Conservation (phyloP, 164 flowering plant genomes). For the Sextonia rubra region DNA sequence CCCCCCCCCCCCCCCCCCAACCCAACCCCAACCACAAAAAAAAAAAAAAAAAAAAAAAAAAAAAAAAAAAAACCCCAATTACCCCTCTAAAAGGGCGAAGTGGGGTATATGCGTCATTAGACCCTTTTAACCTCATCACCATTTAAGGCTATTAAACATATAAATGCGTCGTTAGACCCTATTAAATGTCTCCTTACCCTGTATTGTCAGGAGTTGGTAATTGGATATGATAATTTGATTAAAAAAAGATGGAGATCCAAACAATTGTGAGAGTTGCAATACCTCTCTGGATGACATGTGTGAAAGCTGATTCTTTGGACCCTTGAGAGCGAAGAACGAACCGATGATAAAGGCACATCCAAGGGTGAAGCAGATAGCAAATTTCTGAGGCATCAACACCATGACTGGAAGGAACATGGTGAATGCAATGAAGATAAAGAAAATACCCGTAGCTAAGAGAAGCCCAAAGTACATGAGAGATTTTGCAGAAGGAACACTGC, state of each 20-base stretch:
- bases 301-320: constrained; percentile 80
- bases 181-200: too few species aligned
- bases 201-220: too few species aligned
- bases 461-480: constrained; percentile 89
- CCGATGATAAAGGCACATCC: constrained; percentile 84
- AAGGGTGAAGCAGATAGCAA: constrained; percentile 88
- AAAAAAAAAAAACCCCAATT: too few species aligned
- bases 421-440: constrained; percentile 89
- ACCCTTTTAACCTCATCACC: too few species aligned
- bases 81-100: too few species aligned
- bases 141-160: too few species aligned
- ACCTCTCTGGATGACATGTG: constrained; percentile 97
- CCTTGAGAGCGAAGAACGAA: constrained; percentile 85
- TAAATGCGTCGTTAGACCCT: too few species aligned
- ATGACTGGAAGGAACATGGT: constrained; percentile 96
- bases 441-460: constrained; percentile 74
- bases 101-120: too few species aligned
- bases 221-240: not conserved
- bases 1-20: too few species aligned
- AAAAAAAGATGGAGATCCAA: not conserved
- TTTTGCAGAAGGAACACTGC: constrained; percentile 82
- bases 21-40: too few species aligned
- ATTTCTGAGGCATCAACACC: constrained; percentile 96
- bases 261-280: constrained; percentile 3
- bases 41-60: too few species aligned